Conservation (phyloP, 1,139 yeast genomes). For the Blastobotrys illinoisensis region DNA sequence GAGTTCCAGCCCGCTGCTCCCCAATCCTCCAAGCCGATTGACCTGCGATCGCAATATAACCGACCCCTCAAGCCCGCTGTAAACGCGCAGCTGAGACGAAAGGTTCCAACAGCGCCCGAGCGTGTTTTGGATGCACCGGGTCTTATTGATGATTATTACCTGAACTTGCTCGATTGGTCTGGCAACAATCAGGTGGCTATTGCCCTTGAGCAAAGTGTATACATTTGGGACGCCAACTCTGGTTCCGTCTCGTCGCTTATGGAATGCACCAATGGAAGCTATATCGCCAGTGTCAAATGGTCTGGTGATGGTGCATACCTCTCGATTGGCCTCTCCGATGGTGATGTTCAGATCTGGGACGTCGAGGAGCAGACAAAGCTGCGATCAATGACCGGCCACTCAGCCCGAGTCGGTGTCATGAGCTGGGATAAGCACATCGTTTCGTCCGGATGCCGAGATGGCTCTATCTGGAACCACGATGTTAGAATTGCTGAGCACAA, state of each 20-base stretch:
- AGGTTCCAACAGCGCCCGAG: conserved; percentile 84
- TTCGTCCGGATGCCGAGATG: conserved; percentile 79
- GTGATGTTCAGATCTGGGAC: conserved; percentile 90
- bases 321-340: conserved; percentile 80
- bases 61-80: conserved; percentile 46
- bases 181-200: conserved; percentile 76
- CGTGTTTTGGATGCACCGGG: conserved; percentile 97
- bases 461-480: conserved; percentile 83
- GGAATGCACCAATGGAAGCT: conserved; percentile 41
- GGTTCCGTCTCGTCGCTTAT: conserved; percentile 73
- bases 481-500: conserved; percentile 84
- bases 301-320: conserved; percentile 86
- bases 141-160: conserved; percentile 83
- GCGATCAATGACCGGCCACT: conserved; percentile 70
- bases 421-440: conserved; percentile 81
- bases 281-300: conserved; percentile 80
- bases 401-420: conserved; percentile 75
- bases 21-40: conserved; percentile 54
- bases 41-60: conserved; percentile 41
- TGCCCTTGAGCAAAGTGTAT: conserved; percentile 78
- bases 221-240: conserved; percentile 87
- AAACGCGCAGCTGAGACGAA: conserved; percentile 52
- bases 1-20: conserved; percentile 90
- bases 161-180: conserved; percentile 88
- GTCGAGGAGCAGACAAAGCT: conserved; percentile 68